These are phyloP conservation scores for Vitis labrusca DNA, from an alignment of 164 flowering plant species.

Conservation along the genomic window DNA sequence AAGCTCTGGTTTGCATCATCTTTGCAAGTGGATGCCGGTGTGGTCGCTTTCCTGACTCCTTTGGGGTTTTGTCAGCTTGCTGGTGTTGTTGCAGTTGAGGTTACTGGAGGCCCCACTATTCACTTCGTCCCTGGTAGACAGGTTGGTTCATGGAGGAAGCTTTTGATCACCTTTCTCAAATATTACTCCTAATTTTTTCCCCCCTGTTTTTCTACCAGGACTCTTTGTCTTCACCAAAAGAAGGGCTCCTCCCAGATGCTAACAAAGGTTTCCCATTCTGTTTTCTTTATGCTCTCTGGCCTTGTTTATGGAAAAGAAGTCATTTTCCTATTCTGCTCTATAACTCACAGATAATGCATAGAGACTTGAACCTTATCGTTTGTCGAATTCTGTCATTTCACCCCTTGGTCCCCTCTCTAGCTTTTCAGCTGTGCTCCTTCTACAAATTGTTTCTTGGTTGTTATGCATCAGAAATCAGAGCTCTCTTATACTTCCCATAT, in stretches of 20 bases:
- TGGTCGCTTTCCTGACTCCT: neutral
- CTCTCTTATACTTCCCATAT: neutral
- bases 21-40: too few species aligned
- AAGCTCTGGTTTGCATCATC: too few species aligned
- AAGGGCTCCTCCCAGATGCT: constrained; percentile 50
- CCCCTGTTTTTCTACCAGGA: constrained; percentile 24
- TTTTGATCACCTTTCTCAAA: neutral
- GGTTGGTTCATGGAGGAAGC: constrained; percentile 17
- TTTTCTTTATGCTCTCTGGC: neutral
- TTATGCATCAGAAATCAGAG: neutral
- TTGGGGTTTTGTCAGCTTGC: constrained; percentile 31
- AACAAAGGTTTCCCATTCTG: constrained; percentile 20
- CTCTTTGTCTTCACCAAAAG: constrained; percentile 25
- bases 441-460: neutral
- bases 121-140: constrained; percentile 42
- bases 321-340: neutral
- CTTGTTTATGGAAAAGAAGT: neutral
- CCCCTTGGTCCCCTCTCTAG: neutral
- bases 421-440: neutral
- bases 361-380: neutral
- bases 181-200: too few species aligned
- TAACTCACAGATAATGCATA: neutral
- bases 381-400: neutral
- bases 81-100: constrained; percentile 47
- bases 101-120: constrained; percentile 42